Percentiles rank a stretch among this genome's conserved stretches.
These are phyloP conservation scores for Nigrospora sphaerica DNA, from an alignment of 2,329 filamentous ascomycete genomes.

Conservation along the genomic window DNA sequence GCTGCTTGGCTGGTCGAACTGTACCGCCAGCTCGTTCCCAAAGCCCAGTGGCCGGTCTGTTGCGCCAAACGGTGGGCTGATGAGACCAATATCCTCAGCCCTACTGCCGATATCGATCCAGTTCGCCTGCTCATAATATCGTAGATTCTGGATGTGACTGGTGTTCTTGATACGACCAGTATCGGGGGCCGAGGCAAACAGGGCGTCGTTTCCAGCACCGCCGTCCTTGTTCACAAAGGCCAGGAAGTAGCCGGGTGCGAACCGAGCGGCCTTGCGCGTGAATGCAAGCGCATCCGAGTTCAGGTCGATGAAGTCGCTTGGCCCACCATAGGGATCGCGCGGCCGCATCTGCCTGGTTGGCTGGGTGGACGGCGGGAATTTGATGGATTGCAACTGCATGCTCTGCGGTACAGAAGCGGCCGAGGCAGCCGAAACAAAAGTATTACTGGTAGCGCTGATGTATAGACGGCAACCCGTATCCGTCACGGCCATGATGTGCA, in stretches of 20 bases:
- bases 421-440: constrained; percentile 55
- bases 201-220: constrained; percentile 51
- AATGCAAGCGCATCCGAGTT: constrained; percentile 40
- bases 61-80: constrained; percentile 66
- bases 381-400: constrained; percentile 97
- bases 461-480: constrained; percentile 87
- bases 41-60: constrained; percentile 67
- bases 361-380: constrained; percentile 66
- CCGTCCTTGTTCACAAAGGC: constrained; percentile 66
- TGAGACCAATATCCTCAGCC: constrained; percentile 71
- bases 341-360: constrained; percentile 17
- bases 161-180: constrained; percentile 71
- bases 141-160: constrained; percentile 42
- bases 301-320: constrained; percentile 33
- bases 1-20: constrained; percentile 71
- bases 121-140: constrained; percentile 71
- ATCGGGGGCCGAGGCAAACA: constrained; percentile 86
- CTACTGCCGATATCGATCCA: constrained; percentile 70
- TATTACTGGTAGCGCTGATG: constrained; percentile 79
- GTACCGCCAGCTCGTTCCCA: constrained; percentile 92
- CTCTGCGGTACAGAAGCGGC: constrained; percentile 70
- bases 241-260: constrained; percentile 85
- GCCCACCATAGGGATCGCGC: constrained; percentile 18
- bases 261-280: constrained; percentile 51
- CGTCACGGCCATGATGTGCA: constrained; percentile 86